Percentiles rank a stretch among this genome's conserved stretches.
Evolutionary conservation across 2,329 filamentous ascomycete species (phyloP).

Genomic region (Fusarium transvaalense): DNA sequence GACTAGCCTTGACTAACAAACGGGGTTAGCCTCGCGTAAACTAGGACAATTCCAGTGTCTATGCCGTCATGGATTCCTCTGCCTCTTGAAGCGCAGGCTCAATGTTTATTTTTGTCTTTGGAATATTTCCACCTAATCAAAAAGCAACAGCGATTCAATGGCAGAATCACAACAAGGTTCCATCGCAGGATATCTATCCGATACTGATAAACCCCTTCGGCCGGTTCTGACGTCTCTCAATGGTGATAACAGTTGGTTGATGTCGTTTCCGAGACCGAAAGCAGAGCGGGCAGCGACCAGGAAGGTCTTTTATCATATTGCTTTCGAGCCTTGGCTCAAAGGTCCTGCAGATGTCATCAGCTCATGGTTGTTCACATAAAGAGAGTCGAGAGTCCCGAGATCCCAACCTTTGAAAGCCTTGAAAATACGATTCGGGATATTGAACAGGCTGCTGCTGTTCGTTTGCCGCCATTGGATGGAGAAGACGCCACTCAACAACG

Average conservation of each 20-base stretch:
- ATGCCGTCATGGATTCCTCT: conserved; percentile 8
- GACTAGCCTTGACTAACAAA: not conserved
- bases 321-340: conserved; percentile 52
- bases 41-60: not conserved
- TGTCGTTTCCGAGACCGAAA: conserved; percentile 51
- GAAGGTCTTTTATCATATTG: conserved; percentile 51
- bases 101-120: not conserved
- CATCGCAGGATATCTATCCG: not conserved
- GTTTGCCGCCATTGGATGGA: not conserved
- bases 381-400: not conserved
- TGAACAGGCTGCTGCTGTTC: conserved; percentile 23
- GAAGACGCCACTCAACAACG: not conserved
- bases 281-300: conserved; percentile 34
- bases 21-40: not conserved
- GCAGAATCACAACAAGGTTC: not conserved
- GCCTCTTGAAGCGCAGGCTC: not conserved
- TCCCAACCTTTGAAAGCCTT: conserved; percentile 23
- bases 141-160: not conserved
- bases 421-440: conserved; percentile 37
- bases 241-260: conserved; percentile 53
- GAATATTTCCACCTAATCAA: not conserved
- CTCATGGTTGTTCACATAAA: conserved; percentile 45
- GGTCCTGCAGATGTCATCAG: conserved; percentile 40
- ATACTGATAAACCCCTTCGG: conserved; percentile 5
- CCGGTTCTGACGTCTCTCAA: conserved; percentile 52